Conservation (phyloP, 345 rosid species). For the Syzygium jambos region DNA sequence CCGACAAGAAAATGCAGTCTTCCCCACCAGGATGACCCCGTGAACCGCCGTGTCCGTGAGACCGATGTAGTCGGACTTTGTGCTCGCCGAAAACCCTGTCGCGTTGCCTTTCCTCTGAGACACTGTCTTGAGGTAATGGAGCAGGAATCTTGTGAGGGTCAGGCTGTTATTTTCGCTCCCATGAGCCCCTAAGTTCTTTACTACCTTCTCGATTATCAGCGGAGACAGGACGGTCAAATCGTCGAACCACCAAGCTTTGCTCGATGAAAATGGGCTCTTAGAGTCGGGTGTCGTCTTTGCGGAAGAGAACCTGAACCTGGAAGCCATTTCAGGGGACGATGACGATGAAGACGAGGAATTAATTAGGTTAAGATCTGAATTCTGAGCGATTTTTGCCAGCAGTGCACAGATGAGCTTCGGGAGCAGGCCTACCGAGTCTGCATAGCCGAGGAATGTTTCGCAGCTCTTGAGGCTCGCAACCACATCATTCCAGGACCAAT, state of each 20-base stretch:
- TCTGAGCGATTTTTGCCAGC: slow-evolving; percentile 49
- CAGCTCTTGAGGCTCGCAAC: slow-evolving; percentile 47
- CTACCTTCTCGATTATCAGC: slow-evolving; percentile 29
- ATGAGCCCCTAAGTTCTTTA: slow-evolving; percentile 38
- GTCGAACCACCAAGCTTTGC: slow-evolving; percentile 75
- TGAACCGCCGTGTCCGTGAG: slow-evolving; percentile 54
- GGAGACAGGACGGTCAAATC: slow-evolving; percentile 47
- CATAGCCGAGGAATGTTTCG: slow-evolving; percentile 36
- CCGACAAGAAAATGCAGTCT: slow-evolving; percentile 51
- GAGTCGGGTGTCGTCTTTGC: slow-evolving; percentile 18
- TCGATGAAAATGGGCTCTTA: slow-evolving; percentile 16
- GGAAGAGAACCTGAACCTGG: slow-evolving; percentile 35
- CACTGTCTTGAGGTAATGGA: slow-evolving; percentile 50
- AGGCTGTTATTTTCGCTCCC: slow-evolving; percentile 40
- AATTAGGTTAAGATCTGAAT: slow-evolving; percentile 28
- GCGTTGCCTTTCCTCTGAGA: slow-evolving; percentile 7
- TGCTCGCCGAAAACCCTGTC: background rate
- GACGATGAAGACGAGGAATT: slow-evolving; percentile 35
- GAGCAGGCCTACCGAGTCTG: slow-evolving; percentile 49
- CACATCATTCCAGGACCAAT: slow-evolving; percentile 61
- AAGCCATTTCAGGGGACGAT: slow-evolving; percentile 40
- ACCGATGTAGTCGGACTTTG: slow-evolving; percentile 21
- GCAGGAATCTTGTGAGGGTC: slow-evolving; percentile 59
- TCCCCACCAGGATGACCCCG: slow-evolving; percentile 34
- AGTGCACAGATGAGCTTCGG: slow-evolving; percentile 43